Evolutionary conservation across 495 filamentous ascomycete genomes (phyloP), one percentile per base, ranked within the genome.

Genomic region (Xylaria intraflava): DNA sequence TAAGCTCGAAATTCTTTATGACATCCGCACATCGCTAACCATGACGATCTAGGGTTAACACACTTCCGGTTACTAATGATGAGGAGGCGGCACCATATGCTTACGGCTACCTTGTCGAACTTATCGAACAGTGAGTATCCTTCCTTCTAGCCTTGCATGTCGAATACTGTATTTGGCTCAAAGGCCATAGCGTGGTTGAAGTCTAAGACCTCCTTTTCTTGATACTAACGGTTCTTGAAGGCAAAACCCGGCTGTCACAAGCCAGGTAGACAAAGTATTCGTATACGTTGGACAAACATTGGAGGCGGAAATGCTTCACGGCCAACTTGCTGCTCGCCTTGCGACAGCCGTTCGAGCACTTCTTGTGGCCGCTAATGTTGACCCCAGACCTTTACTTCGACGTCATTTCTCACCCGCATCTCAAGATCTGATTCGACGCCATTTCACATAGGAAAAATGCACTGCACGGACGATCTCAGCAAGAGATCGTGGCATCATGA

Each of bases 11-110:
- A 1, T n/a, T 12, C 16, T 23, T 36, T 17, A 27, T 19, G 14
- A 36, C 22, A 30, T 14, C 8, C 4, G n/a, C 17, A 27, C 29
- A 12, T 14, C 26, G 31, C 41, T 51, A 51, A 50, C 26, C 27
- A 30, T 19, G 31, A 30, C 22, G 14, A 27, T 20, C 14, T 22
- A 66, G 64, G 64, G 73, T 99, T 23, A 83, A 87, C 20, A 95
- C 89, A 0, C 72, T 99, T 23, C 94, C 94, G 1, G 85, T 99
- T 40, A 83, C 85, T 3, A 95, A 94, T 64, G 94, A 99, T 59
- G 94, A 97, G 68, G 94, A 97, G 72, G 94, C 93, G 2, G 94
- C 94, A 3, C 93, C 94, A 26, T 97, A 95, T 65, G 91, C 91
- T 0, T 99, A 99, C 67, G 83, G 83, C 7, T 99, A 95, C 69